Evolutionary conservation across 768 basidiomycete genomes (phyloP).

Genomic region (Kwoniella sp.): DNA sequence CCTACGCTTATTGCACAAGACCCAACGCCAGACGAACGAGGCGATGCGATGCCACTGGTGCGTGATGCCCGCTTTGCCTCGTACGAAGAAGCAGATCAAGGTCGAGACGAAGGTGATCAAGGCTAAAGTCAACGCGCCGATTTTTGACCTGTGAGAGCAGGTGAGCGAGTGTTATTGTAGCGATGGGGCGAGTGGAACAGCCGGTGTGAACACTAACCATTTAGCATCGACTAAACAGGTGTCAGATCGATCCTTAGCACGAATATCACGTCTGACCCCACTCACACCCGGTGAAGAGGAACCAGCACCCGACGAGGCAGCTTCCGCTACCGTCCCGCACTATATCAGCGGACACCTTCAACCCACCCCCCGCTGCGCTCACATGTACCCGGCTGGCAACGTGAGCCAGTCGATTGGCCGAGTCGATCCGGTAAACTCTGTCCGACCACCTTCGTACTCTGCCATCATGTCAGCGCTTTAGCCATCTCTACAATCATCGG

Average conservation of each 20-base stretch:
- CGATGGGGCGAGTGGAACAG: not conserved
- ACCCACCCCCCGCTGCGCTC: conserved; percentile 6
- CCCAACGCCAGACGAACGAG: conserved; percentile 1
- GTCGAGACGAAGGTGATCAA: conserved; percentile 11
- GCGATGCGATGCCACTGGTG: conserved; percentile 2
- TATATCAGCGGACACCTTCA: not conserved
- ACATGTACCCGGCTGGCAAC: conserved; percentile 39
- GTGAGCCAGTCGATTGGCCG: conserved; percentile 18
- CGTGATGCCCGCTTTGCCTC: conserved; percentile 6
- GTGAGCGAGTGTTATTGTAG: not conserved
- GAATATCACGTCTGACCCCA: too few relatives aligned
- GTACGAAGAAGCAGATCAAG: conserved; percentile 21
- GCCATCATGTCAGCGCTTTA: not conserved
- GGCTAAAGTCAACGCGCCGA: conserved; percentile 25
- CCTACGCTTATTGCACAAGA: conserved; percentile 1
- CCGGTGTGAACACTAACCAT: conserved; percentile 1
- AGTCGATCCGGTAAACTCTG: conserved; percentile 16
- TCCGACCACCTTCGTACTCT: conserved; percentile 36
- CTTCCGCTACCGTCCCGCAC: conserved; percentile 22
- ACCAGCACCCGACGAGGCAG: conserved; percentile 30
- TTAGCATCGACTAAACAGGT: conserved; percentile 16
- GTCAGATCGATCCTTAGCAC: not conserved
- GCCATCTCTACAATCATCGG: not conserved
- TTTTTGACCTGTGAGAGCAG: conserved; percentile 27
- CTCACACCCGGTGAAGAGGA: conserved; percentile 35